Conservation (phyloP, 148 eudicot species). For the Simmondsia chinensis region DNA sequence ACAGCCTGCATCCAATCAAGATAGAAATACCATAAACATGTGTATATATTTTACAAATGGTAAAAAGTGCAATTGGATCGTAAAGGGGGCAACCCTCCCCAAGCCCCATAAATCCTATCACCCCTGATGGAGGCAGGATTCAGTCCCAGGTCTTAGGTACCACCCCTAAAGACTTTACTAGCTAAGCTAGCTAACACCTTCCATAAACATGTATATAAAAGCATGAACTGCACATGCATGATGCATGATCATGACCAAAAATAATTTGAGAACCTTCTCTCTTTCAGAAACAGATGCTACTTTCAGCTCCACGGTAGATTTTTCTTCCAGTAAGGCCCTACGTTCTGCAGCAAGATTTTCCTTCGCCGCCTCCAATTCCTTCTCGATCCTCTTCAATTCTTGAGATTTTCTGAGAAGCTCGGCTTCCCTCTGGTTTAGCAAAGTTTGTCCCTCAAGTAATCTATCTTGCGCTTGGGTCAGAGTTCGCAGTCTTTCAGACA, state of each 20-base stretch:
- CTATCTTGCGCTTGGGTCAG: constrained; percentile 57
- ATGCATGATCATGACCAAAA: neutral
- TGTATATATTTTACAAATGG: neutral
- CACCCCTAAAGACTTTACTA: too few relatives aligned
- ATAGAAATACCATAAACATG: constrained; percentile 1
- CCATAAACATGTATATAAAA: too few relatives aligned
- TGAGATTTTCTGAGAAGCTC: constrained; percentile 48
- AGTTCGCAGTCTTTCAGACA: constrained; percentile 59
- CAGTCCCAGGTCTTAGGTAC: too few relatives aligned
- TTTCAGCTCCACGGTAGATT: constrained; percentile 31
- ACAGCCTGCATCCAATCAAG: constrained; percentile 36
- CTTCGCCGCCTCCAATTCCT: constrained; percentile 55
- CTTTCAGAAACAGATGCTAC: constrained; percentile 50
- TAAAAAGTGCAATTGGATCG: too few relatives aligned
- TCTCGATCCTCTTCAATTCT: constrained; percentile 50
- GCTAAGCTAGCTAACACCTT: too few relatives aligned
- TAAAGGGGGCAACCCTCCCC: too few relatives aligned
- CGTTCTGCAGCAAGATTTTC: constrained; percentile 41
- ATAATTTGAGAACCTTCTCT: constrained; percentile 52
- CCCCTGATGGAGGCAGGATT: too few relatives aligned
- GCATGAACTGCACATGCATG: neutral
- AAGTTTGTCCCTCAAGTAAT: constrained; percentile 65
- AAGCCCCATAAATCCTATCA: too few relatives aligned
- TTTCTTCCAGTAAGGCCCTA: constrained; percentile 34
- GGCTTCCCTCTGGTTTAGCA: constrained; percentile 79